Percentiles rank a stretch among this genome's conserved stretches.
These are phyloP conservation scores for Oryza meyeriana DNA, from an alignment of 176 grass and related monocot species.

Conservation along the genomic window DNA sequence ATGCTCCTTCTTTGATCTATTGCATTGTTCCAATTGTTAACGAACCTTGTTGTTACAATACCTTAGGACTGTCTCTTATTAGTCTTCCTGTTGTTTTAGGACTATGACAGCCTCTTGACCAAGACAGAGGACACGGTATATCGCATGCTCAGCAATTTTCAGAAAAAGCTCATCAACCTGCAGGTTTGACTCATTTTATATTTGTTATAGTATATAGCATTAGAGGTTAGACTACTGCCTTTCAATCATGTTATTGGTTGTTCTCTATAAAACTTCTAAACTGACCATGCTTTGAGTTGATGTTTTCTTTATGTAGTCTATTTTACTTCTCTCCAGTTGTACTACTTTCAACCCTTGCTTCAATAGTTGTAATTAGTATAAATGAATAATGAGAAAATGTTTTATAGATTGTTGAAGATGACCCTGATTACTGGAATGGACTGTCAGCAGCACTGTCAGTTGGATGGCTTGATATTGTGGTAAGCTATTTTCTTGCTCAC, in stretches of 20 bases:
- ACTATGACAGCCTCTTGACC: conserved; percentile 73
- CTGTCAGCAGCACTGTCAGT: conserved; percentile 83
- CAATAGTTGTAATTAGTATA: conserved; percentile 16
- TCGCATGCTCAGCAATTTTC: conserved; percentile 55
- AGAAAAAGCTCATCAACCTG: conserved; percentile 70
- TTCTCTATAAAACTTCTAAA: not conserved
- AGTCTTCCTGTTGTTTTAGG: conserved; percentile 43
- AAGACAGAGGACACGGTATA: conserved; percentile 48
- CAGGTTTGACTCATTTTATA: conserved; percentile 55
- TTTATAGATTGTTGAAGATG: conserved; percentile 77
- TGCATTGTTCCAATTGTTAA: conserved; percentile 17
- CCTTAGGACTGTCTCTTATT: not conserved
- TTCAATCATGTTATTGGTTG: not conserved
- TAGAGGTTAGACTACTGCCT: not conserved
- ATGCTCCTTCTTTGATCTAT: conserved; percentile 48
- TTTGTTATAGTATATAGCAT: conserved; percentile 9
- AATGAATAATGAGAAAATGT: conserved; percentile 17
- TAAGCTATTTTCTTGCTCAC: conserved; percentile 41
- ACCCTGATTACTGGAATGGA: conserved; percentile 87
- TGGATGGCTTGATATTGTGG: conserved; percentile 95
- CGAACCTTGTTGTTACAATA: not conserved
- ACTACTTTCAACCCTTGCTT: conserved; percentile 17
- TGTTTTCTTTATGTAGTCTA: not conserved
- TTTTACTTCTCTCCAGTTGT: conserved; percentile 34
- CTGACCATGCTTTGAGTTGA: conserved; percentile 5